Base-by-base conservation (phyloP, 192 early-diverging fungal species). In the Entomortierella lignicola region DNA sequence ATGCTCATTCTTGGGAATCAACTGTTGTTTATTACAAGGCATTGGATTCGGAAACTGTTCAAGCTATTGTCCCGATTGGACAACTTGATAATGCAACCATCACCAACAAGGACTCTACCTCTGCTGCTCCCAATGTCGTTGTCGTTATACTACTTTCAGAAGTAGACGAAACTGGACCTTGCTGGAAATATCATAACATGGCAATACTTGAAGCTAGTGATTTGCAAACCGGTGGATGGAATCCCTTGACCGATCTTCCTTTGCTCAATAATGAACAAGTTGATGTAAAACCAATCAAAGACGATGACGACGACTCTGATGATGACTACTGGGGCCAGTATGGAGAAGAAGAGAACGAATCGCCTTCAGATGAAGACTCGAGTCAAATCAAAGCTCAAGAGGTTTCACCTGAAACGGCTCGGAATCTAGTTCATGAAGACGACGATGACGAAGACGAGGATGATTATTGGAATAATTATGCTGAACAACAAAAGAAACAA, bases 321-420 rank as follows among this genome's bases (percentile, higher is more conserved):
- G 66, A 69, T 26, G 66, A 77, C 20, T 77, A 77, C 27, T 77
- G 74, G 74, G 74, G 74, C 25, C 74, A 77, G 15, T 77, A 77
- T 23, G 59, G 63, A 8, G 69, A 72, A 37, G 27, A 27, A 11
- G 66, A 65, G 13, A 57, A 66, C 1, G 57, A 77, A n/a, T 43
- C 54, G n/a, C 23, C 65, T 23, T 41, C 61, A 43, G 53, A 55
- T 4, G 63, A 67, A 34, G 12, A 5, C 55, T 20, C 31, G 29
- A 41, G 21, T 21, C 48, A 17, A 32, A 41, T 27, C 50, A 25
- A 51, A 44, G n/a, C 13, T 26, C 11, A 17, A 62, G 21, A 56
- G 8, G 29, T 10, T 29, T 34, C 8, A 3, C 12, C 0, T 29
- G 52, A 50, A 4, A 31, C 47, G 7, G 17, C 44, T 4, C 42